A percentile compares a stretch with the other conserved stretches of the same genome.
phyloP scores from a whole-genome alignment of 192 early-diverging fungal genomes.

The Jimgerdemannia flammicorona region DNA sequence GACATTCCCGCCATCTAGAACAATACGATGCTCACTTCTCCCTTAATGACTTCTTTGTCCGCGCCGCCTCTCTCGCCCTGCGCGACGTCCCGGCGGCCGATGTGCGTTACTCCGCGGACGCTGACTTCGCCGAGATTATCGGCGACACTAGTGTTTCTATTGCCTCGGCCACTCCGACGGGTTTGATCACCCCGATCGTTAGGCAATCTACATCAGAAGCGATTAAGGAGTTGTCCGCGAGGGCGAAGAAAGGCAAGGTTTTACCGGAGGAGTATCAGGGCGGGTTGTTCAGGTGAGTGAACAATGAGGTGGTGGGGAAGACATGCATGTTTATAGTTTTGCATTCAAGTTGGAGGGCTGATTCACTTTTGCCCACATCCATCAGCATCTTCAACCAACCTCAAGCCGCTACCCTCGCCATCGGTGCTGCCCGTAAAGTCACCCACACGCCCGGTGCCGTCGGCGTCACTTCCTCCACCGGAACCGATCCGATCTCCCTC shows the following conservation, averaged over 20 bases:
- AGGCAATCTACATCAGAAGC: conserved; percentile 65
- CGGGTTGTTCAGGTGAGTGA: conserved; percentile 76
- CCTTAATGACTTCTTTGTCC: conserved; percentile 95
- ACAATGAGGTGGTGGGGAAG: not conserved
- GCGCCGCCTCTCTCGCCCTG: conserved; percentile 81
- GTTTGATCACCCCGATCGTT: conserved; percentile 85
- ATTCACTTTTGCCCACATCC: not conserved
- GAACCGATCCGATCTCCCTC: too few relatives aligned
- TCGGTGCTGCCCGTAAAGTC: conserved; percentile 49
- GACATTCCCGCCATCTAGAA: conserved; percentile 15
- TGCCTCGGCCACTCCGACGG: conserved; percentile 77
- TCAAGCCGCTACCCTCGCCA: conserved; percentile 75
- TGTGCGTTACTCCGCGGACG: conserved; percentile 44
- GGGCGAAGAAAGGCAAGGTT: conserved; percentile 76
- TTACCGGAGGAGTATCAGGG: conserved; percentile 93
- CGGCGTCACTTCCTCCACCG: too few relatives aligned
- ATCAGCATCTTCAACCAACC: conserved; percentile 33
- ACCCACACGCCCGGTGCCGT: conserved; percentile 1
- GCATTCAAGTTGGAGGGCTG: not conserved
- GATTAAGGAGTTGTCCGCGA: conserved; percentile 72
- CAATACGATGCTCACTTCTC: conserved; percentile 52
- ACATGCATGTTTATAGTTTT: not conserved
- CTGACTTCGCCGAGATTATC: conserved; percentile 72
- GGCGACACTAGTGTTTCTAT: conserved; percentile 80
- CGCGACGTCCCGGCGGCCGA: conserved; percentile 75